A percentile compares a stretch with the other conserved stretches of the same genome.
Conservation (phyloP, 768 basidiomycete species). For the Boletus sp. region DNA sequence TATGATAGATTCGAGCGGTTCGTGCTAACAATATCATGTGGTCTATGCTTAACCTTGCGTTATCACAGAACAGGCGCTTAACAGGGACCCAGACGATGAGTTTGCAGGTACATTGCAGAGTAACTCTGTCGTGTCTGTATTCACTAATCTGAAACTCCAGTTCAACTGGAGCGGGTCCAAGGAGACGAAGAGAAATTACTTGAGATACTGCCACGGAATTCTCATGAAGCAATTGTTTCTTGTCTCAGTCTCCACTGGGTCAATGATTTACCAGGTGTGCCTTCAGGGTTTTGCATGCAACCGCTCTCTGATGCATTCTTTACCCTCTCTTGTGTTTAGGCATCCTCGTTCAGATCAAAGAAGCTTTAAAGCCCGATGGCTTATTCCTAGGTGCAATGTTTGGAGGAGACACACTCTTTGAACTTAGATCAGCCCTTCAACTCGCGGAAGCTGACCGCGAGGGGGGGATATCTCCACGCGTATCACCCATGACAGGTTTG, state of each 20-base stretch:
- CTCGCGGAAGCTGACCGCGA: conserved; percentile 91
- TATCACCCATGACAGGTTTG: conserved; percentile 97
- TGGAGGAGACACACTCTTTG: conserved; percentile 95
- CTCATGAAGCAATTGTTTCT: conserved; percentile 90
- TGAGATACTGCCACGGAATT: conserved; percentile 58
- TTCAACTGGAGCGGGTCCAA: conserved; percentile 72
- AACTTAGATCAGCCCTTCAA: conserved; percentile 91
- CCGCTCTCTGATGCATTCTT: conserved; percentile 1
- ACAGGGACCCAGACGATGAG: conserved; percentile 73
- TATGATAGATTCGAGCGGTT: conserved; percentile 89
- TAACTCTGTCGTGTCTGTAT: background rate
- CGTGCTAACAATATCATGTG: conserved; percentile 17
- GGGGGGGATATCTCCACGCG: conserved; percentile 93
- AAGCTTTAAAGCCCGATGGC: conserved; percentile 85
- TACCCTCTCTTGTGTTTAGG: conserved; percentile 43
- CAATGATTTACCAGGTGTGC: conserved; percentile 89
- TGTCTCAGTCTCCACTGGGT: conserved; percentile 95
- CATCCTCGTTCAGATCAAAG: conserved; percentile 80
- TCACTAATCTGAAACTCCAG: conserved; percentile 39
- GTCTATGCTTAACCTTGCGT: conserved; percentile 3
- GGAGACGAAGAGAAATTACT: conserved; percentile 85
- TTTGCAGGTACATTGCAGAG: conserved; percentile 65
- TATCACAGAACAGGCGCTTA: conserved; percentile 57
- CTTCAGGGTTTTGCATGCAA: background rate
- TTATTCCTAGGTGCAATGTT: conserved; percentile 93